These are phyloP conservation scores for Stephanodiscus triporus DNA, from an alignment of 108 stramenopile genomes.

Conservation along the genomic window DNA sequence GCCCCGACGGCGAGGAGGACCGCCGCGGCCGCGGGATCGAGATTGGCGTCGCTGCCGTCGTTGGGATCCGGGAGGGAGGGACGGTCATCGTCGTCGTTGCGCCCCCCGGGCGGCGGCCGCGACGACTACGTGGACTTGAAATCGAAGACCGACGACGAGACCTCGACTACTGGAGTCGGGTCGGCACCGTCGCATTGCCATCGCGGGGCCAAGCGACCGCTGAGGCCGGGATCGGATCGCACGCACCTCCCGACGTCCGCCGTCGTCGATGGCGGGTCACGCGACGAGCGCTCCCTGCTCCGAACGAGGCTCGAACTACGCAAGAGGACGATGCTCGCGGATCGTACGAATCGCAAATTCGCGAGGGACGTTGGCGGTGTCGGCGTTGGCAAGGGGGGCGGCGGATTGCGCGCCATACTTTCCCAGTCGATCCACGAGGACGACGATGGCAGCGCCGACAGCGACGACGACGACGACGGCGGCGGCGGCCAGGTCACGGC, in stretches of 20 bases:
- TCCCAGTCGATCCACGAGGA: conserved; percentile 37
- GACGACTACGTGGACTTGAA: too few relatives aligned
- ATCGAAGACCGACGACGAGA: neutral
- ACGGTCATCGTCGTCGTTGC: too few relatives aligned
- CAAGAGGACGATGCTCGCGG: conserved; percentile 27
- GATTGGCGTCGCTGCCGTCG: conserved; percentile 16
- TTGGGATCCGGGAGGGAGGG: conserved; percentile 1
- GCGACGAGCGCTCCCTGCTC: neutral
- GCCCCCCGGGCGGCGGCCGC: neutral
- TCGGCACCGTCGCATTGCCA: neutral
- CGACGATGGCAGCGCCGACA: conserved; percentile 7
- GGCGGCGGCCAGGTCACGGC: neutral
- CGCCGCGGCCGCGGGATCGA: too few relatives aligned
- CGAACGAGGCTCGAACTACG: conserved; percentile 27
- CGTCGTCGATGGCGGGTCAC: neutral
- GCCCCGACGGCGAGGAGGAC: too few relatives aligned
- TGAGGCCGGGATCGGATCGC: neutral
- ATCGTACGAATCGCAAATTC: conserved; percentile 15
- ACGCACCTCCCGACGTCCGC: neutral
- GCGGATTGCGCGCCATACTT: conserved; percentile 40
- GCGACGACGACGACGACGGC: conserved; percentile 13
- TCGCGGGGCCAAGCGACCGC: conserved; percentile 10
- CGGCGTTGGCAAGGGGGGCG: conserved; percentile 8
- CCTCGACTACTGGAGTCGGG: neutral
- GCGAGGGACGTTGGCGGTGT: conserved; percentile 12